Conservation (phyloP, 2,329 filamentous ascomycete genomes). For the Talaromyces marneffei region DNA sequence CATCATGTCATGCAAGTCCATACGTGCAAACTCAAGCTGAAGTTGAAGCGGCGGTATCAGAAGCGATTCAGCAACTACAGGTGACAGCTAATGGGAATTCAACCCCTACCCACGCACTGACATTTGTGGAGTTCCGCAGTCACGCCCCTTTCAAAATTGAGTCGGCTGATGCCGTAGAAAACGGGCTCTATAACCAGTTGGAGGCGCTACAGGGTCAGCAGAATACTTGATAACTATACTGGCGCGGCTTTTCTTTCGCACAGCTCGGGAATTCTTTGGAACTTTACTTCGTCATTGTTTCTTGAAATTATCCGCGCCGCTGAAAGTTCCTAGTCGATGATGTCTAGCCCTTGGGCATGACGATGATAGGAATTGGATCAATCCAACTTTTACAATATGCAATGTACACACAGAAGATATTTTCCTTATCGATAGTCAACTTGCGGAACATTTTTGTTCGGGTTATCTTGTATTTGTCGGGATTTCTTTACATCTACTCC, state of each 20-base stretch:
- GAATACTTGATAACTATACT: conserved; percentile 43
- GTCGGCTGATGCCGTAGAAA: conserved; percentile 27
- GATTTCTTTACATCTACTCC: too few species aligned
- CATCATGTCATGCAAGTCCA: not conserved
- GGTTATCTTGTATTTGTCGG: too few species aligned
- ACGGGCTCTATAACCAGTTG: conserved; percentile 39
- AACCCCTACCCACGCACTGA: too few species aligned
- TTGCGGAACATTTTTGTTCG: too few species aligned
- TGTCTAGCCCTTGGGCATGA: too few species aligned
- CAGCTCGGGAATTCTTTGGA: conserved; percentile 20
- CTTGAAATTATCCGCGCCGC: too few species aligned
- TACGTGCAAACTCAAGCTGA: not conserved
- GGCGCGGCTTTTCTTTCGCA: conserved; percentile 33
- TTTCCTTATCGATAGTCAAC: too few species aligned
- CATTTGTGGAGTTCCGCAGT: not conserved
- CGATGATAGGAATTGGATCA: too few species aligned
- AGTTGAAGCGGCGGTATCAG: not conserved
- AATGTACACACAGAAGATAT: too few species aligned
- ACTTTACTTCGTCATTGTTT: conserved; percentile 5
- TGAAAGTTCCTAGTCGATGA: too few species aligned
- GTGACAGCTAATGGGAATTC: not conserved
- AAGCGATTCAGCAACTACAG: not conserved
- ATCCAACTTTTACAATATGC: too few species aligned
- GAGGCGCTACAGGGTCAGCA: conserved; percentile 40
- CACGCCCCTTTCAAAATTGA: conserved; percentile 16